Percentiles rank a stretch among this genome's conserved stretches.
Conservation (phyloP, 1,284 basidiomycete genomes). For the Ceratobasidium sp. region DNA sequence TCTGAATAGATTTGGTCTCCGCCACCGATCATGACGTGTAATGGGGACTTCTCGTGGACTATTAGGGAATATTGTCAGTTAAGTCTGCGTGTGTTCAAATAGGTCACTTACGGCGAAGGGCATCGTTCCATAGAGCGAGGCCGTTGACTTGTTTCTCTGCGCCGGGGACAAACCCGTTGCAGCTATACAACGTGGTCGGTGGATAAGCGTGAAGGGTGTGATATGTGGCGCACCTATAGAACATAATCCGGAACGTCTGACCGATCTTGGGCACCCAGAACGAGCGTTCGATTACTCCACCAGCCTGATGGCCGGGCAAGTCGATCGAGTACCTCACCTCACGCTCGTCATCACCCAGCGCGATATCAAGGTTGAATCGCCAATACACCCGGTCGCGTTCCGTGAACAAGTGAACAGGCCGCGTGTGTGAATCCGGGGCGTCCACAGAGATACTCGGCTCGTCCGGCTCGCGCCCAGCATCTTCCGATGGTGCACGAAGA, state of each 20-base stretch:
- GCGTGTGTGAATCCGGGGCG: slow-evolving; percentile 25
- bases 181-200: slow-evolving; percentile 7
- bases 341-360: slow-evolving; percentile 30
- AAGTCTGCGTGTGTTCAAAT: background rate
- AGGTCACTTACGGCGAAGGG: slow-evolving; percentile 18
- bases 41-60: slow-evolving; percentile 37
- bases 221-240: slow-evolving; percentile 18
- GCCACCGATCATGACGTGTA: slow-evolving; percentile 44
- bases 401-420: slow-evolving; percentile 32
- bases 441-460: slow-evolving; percentile 34
- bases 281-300: slow-evolving; percentile 27
- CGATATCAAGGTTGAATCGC: slow-evolving; percentile 33
- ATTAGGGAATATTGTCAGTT: background rate
- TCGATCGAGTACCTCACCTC: slow-evolving; percentile 29
- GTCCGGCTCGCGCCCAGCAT: slow-evolving; percentile 14
- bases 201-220: background rate
- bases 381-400: slow-evolving; percentile 43
- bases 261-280: slow-evolving; percentile 41
- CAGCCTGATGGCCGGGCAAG: slow-evolving; percentile 8
- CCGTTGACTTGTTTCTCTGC: slow-evolving; percentile 43
- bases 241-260: slow-evolving; percentile 39
- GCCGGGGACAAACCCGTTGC: slow-evolving; percentile 42
- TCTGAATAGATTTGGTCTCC: slow-evolving; percentile 43
- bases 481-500: slow-evolving; percentile 33
- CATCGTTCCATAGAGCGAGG: slow-evolving; percentile 39